Percentiles rank a stretch among this genome's conserved stretches.
Conservation (phyloP, 164 flowering plant genomes). For the Umbilicus rupestris region DNA sequence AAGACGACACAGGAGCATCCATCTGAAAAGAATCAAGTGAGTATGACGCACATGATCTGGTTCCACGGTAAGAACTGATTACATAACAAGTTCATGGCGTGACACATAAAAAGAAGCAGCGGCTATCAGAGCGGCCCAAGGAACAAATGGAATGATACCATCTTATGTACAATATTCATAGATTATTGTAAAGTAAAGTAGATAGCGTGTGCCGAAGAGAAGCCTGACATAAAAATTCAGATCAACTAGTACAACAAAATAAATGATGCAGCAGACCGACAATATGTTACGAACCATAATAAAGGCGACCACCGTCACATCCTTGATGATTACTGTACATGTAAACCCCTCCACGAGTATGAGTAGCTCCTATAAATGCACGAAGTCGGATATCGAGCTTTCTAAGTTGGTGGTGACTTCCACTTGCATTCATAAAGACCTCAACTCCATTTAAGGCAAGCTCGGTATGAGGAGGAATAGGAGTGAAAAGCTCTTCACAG, state of each 20-base stretch:
- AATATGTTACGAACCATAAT: conserved; percentile 49
- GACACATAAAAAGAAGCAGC: background rate
- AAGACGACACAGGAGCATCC: conserved; percentile 82
- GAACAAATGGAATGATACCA: no score
- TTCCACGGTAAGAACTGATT: background rate
- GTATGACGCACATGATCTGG: background rate
- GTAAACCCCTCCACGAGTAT: conserved; percentile 85
- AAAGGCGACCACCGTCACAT: conserved; percentile 96
- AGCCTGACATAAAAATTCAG: no score
- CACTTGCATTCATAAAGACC: conserved; percentile 94
- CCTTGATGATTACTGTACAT: conserved; percentile 98
- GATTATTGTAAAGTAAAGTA: no score
- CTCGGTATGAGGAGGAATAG: conserved; percentile 76
- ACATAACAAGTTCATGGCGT: background rate
- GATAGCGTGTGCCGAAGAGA: no score
- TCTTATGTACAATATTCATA: no score
- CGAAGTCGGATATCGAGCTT: conserved; percentile 83
- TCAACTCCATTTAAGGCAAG: conserved; percentile 93
- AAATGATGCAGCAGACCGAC: background rate
- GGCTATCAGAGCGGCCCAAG: background rate
- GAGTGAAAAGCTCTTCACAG: conserved; percentile 83
- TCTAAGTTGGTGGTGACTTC: conserved; percentile 93
- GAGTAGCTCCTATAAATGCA: conserved; percentile 74
- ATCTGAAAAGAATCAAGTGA: conserved; percentile 35
- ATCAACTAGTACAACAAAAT: no score